phyloP scores from a whole-genome alignment of 306 rosid genomes.

The Inga oerstediana region DNA sequence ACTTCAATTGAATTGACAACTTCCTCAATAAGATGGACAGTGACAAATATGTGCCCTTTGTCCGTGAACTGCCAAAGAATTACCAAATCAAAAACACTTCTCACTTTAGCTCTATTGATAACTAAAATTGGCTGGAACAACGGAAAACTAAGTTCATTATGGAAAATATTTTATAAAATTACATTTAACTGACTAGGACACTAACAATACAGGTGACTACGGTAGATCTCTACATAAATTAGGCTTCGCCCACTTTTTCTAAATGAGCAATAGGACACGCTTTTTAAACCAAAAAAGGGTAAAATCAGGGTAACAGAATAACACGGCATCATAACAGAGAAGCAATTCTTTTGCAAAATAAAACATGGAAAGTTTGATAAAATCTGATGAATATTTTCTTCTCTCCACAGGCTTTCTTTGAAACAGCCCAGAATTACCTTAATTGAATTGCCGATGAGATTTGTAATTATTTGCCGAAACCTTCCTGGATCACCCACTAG shows the following conservation, averaged over 20 bases:
- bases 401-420: neutral
- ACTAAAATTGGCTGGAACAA: no score
- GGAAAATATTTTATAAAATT: no score
- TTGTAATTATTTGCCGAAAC: slow-evolving; percentile 82
- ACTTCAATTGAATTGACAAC: no score
- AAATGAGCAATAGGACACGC: neutral
- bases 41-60: slow-evolving; percentile 93
- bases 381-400: neutral
- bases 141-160: no score
- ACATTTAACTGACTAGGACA: neutral
- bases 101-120: no score
- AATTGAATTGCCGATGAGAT: slow-evolving; percentile 83
- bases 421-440: slow-evolving; percentile 48
- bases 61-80: slow-evolving; percentile 97
- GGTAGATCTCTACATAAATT: neutral
- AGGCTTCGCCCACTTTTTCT: neutral
- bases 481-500: slow-evolving; percentile 86
- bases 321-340: neutral
- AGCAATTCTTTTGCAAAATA: neutral
- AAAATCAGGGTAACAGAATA: neutral
- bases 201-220: neutral
- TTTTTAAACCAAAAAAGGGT: neutral
- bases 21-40: no score
- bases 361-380: neutral
- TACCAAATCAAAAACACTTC: no score